phyloP scores from a whole-genome alignment of 2,329 filamentous ascomycete genomes.

The Venturia carpophila region DNA sequence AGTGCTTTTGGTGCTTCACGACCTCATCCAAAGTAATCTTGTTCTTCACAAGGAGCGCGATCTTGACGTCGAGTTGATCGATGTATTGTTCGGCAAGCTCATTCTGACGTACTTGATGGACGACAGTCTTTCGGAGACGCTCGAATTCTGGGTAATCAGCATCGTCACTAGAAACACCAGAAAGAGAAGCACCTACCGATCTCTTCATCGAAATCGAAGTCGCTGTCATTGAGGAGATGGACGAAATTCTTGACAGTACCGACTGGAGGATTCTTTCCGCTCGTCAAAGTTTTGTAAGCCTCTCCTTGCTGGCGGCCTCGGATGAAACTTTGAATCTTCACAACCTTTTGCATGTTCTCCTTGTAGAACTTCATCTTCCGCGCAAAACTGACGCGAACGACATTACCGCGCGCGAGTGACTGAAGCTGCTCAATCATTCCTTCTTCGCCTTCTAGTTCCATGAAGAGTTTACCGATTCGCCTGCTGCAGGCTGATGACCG shows the following conservation, averaged over 20 bases:
- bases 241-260: conserved; percentile 98
- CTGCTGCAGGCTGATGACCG: conserved; percentile 73
- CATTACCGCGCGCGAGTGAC: conserved; percentile 60
- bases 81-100: conserved; percentile 97
- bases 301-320: conserved; percentile 92
- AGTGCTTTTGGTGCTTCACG: conserved; percentile 92
- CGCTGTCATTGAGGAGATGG: conserved; percentile 92
- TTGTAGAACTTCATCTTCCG: conserved; percentile 85
- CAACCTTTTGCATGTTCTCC: conserved; percentile 97
- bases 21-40: conserved; percentile 99
- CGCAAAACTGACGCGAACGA: conserved; percentile 67
- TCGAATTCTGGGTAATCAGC: conserved; percentile 62
- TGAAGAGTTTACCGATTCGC: conserved; percentile 64
- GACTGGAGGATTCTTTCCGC: conserved; percentile 92
- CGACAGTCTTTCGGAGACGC: conserved; percentile 85
- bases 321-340: conserved; percentile 97
- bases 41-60: conserved; percentile 95
- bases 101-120: conserved; percentile 94
- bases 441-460: conserved; percentile 75
- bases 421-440: conserved; percentile 69
- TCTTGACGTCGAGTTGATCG: conserved; percentile 97
- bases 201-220: conserved; percentile 98
- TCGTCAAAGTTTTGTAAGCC: conserved; percentile 94
- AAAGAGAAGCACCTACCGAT: conserved; percentile 42
- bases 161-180: conserved; percentile 20